These are phyloP conservation scores for Leccinellum luteum DNA, from an alignment of 768 basidiomycete species.

Conservation along the genomic window DNA sequence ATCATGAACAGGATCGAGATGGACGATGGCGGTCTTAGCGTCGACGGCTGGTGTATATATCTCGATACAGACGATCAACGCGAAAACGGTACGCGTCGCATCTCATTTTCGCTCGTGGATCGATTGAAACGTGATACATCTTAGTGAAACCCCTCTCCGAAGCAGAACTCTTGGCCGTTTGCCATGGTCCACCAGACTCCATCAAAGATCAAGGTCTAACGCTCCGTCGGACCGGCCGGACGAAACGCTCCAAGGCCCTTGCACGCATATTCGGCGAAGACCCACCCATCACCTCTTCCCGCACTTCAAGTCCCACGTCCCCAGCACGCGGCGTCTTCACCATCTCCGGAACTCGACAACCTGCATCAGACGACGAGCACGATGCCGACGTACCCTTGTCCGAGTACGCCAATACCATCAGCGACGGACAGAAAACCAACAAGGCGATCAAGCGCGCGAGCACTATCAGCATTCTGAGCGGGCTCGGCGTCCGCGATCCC, in stretches of 20 bases:
- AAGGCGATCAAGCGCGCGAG: constrained; percentile 75
- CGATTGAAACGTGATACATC: background rate
- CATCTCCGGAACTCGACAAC: constrained; percentile 10
- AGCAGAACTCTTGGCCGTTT: constrained; percentile 76
- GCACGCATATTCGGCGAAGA: constrained; percentile 48
- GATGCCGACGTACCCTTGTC: constrained; percentile 33
- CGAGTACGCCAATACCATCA: constrained; percentile 28
- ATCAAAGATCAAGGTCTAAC: constrained; percentile 77
- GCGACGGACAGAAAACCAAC: constrained; percentile 25
- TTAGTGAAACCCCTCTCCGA: constrained; percentile 77
- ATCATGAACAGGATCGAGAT: constrained; percentile 57
- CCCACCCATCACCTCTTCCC: constrained; percentile 27
- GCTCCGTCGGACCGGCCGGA: constrained; percentile 54
- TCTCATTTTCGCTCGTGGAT: background rate
- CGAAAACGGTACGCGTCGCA: constrained; percentile 43
- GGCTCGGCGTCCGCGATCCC: constrained; percentile 83
- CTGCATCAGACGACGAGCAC: constrained; percentile 35
- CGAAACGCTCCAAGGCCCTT: constrained; percentile 42
- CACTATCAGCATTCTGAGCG: constrained; percentile 90
- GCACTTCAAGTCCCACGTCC: constrained; percentile 37
- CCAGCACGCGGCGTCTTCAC: constrained; percentile 21
- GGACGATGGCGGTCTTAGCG: constrained; percentile 70
- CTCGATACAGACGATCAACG: constrained; percentile 57
- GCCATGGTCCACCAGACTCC: constrained; percentile 75
- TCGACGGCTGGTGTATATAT: constrained; percentile 90